Conservation (phyloP, 1,139 yeast species). For the Dujonia santamariae region DNA sequence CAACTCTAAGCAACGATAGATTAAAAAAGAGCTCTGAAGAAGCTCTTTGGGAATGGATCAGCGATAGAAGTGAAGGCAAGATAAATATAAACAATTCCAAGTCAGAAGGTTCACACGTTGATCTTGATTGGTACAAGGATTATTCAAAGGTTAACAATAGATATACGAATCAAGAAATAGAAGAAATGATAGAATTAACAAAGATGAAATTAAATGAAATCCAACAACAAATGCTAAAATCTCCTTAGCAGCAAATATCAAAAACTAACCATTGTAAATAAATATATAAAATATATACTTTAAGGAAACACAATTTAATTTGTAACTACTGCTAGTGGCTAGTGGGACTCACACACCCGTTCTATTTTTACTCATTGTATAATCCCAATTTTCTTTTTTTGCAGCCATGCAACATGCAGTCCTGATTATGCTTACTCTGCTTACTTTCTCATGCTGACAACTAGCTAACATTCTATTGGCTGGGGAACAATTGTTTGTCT, state of each 20-base stretch:
- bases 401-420: too few relatives aligned
- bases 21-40: slow-evolving; percentile 52
- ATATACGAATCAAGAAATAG: slow-evolving; percentile 46
- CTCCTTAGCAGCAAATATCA: too few relatives aligned
- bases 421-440: too few relatives aligned
- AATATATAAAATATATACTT: too few relatives aligned
- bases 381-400: too few relatives aligned
- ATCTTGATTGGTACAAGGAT: slow-evolving; percentile 5
- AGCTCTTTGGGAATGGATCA: slow-evolving; percentile 81
- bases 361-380: too few relatives aligned
- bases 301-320: too few relatives aligned
- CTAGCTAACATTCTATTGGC: too few relatives aligned
- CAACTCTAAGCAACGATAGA: slow-evolving; percentile 32
- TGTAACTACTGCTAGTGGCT: too few relatives aligned
- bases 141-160: slow-evolving; percentile 10
- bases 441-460: too few relatives aligned
- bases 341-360: too few relatives aligned
- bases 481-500: too few relatives aligned
- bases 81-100: slow-evolving; percentile 11
- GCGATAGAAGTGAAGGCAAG: slow-evolving; percentile 42
- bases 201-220: slow-evolving; percentile 45
- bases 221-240: slow-evolving; percentile 7
- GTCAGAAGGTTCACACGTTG: neutral
- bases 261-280: neutral
- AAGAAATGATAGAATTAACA: slow-evolving; percentile 54